phyloP scores from a whole-genome alignment of 2,329 filamentous ascomycete species.

The Lasiodiplodia citricola region DNA sequence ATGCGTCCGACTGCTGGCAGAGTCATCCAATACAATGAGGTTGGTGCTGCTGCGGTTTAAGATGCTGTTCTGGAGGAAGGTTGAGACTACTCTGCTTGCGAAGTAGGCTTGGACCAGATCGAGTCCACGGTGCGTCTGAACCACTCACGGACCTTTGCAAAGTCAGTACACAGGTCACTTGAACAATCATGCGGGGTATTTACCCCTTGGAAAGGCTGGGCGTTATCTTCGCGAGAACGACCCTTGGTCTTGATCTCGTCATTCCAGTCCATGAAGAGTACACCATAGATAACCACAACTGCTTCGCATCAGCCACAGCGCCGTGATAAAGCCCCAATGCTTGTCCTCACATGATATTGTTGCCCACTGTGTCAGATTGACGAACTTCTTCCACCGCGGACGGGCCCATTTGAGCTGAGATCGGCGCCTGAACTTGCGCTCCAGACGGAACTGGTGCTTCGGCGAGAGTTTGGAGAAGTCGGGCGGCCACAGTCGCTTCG shows the following conservation, averaged over 20 bases:
- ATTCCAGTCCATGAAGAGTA: constrained; percentile 66
- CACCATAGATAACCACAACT: constrained; percentile 62
- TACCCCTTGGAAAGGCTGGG: constrained; percentile 29
- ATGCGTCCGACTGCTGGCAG: not conserved
- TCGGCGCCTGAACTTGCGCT: constrained; percentile 78
- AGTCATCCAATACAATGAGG: not conserved
- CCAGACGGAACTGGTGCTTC: constrained; percentile 77
- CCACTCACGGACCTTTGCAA: constrained; percentile 32
- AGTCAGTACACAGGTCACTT: constrained; percentile 22
- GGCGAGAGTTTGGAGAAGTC: constrained; percentile 72
- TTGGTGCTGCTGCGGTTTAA: not conserved
- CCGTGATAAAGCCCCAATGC: constrained; percentile 37
- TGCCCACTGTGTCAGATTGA: constrained; percentile 69
- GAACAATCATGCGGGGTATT: not conserved
- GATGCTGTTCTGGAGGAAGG: not conserved
- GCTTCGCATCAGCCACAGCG: constrained; percentile 34
- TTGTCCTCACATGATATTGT: constrained; percentile 58
- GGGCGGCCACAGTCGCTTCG: constrained; percentile 78
- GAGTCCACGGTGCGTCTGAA: constrained; percentile 31
- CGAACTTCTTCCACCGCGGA: constrained; percentile 68
- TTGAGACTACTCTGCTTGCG: not conserved
- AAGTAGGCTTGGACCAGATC: constrained; percentile 31
- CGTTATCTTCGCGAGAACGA: not conserved
- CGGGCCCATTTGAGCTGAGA: constrained; percentile 65
- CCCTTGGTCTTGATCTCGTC: constrained; percentile 18